Evolutionary conservation across 2,329 filamentous ascomycete genomes (phyloP).

Genomic region (Neonectria sp.): DNA sequence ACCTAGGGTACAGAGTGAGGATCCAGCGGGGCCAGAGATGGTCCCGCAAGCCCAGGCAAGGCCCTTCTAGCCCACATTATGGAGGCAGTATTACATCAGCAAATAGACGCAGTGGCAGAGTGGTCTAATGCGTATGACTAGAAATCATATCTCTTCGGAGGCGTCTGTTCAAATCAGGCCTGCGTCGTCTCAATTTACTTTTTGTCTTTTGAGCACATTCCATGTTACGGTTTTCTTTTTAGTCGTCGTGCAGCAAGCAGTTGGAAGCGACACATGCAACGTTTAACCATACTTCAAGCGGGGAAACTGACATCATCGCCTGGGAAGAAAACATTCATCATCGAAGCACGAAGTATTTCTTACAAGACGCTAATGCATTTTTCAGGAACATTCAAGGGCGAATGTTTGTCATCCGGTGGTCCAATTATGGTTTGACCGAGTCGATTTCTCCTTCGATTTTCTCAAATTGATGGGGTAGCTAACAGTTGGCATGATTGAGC

Average conservation of each 20-base stretch:
- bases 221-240: neutral
- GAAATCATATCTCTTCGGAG: conserved; percentile 31
- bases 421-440: too few relatives aligned
- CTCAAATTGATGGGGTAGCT: neutral
- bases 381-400: too few relatives aligned
- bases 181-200: conserved; percentile 3
- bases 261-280: neutral
- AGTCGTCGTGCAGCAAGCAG: neutral
- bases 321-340: too few relatives aligned
- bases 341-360: too few relatives aligned
- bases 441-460: too few relatives aligned
- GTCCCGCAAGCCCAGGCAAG: neutral
- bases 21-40: neutral
- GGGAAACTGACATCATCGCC: too few relatives aligned
- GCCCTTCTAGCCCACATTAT: conserved; percentile 2
- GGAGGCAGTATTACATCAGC: neutral
- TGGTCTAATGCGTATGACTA: conserved; percentile 32
- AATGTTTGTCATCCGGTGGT: too few relatives aligned
- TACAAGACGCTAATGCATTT: too few relatives aligned
- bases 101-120: conserved; percentile 23
- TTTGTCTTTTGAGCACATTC: neutral
- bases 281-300: neutral
- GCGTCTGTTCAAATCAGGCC: conserved; percentile 31
- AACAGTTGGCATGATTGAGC: neutral
- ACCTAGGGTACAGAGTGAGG: neutral